Conservation (phyloP, 2,329 filamentous ascomycete species). For the Cladosporium cucumerinum region DNA sequence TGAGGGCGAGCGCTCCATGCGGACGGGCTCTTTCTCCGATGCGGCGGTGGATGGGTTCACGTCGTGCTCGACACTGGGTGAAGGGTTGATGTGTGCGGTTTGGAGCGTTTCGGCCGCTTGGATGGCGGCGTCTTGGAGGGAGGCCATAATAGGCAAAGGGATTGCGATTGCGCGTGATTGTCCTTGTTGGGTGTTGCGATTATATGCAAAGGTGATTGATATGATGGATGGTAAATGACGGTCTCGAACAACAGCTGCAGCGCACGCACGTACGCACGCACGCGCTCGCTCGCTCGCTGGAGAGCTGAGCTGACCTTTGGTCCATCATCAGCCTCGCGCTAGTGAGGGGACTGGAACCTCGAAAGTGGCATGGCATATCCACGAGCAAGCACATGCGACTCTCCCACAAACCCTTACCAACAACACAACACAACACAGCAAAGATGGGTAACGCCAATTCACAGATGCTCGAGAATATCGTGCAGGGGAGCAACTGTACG, state of each 20-base stretch:
- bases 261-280: background rate
- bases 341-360: constrained; percentile 12
- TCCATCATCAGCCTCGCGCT: constrained; percentile 11
- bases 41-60: constrained; percentile 75
- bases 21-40: constrained; percentile 62
- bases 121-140: constrained; percentile 32
- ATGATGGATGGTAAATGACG: background rate
- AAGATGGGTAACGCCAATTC: constrained; percentile 56
- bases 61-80: constrained; percentile 71
- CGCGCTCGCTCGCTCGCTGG: too few relatives aligned
- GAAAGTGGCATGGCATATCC: constrained; percentile 12
- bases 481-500: constrained; percentile 93
- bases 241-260: constrained; percentile 5
- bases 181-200: background rate
- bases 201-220: background rate
- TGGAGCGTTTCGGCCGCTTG: constrained; percentile 77
- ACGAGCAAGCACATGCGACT: constrained; percentile 4
- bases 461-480: constrained; percentile 87
- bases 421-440: constrained; percentile 24
- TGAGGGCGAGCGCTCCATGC: constrained; percentile 34
- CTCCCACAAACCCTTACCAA: constrained; percentile 5
- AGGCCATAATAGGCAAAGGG: constrained; percentile 19
- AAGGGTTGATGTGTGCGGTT: constrained; percentile 69
- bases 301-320: constrained; percentile 2
- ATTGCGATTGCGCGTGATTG: background rate